Conservation (phyloP, 805 yeast genomes). For the Myxozyma nipponensis region DNA sequence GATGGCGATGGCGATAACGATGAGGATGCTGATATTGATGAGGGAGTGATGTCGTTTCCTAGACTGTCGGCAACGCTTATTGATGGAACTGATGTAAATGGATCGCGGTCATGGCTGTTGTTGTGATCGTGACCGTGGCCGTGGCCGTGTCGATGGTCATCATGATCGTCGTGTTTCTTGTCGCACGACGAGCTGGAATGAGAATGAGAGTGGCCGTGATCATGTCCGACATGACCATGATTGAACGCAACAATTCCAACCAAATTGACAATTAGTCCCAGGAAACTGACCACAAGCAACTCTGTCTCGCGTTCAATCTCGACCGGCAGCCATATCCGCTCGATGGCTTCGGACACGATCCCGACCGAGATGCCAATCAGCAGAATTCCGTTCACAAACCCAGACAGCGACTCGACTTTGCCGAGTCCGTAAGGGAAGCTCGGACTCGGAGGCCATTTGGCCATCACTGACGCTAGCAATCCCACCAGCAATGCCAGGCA, state of each 20-base stretch:
- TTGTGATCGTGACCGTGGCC: conserved; percentile 36
- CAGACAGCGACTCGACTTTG: conserved; percentile 86
- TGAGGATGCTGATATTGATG: background rate
- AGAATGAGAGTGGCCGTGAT: conserved; percentile 17
- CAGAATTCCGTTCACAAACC: conserved; percentile 90
- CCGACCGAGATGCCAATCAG: conserved; percentile 86
- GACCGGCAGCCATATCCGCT: conserved; percentile 75
- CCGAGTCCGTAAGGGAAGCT: conserved; percentile 81
- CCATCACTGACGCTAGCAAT: conserved; percentile 70
- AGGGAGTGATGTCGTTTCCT: background rate
- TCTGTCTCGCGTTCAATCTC: conserved; percentile 75
- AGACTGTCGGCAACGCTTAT: background rate
- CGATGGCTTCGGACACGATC: conserved; percentile 79
- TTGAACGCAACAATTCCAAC: conserved; percentile 94
- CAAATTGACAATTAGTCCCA: conserved; percentile 83
- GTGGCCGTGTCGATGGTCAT: conserved; percentile 28
- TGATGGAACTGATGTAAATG: background rate
- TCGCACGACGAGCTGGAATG: background rate
- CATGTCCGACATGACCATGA: conserved; percentile 63
- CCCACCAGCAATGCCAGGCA: conserved; percentile 90
- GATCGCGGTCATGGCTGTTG: conserved; percentile 32
- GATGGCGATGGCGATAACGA: background rate
- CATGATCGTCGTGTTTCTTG: conserved; percentile 9
- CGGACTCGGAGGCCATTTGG: conserved; percentile 58
- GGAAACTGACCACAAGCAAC: conserved; percentile 71